Percentiles rank a stretch among this genome's conserved stretches.
These are phyloP conservation scores for Anthracocystis walkeri DNA, from an alignment of 1,284 basidiomycete species.

Conservation along the genomic window DNA sequence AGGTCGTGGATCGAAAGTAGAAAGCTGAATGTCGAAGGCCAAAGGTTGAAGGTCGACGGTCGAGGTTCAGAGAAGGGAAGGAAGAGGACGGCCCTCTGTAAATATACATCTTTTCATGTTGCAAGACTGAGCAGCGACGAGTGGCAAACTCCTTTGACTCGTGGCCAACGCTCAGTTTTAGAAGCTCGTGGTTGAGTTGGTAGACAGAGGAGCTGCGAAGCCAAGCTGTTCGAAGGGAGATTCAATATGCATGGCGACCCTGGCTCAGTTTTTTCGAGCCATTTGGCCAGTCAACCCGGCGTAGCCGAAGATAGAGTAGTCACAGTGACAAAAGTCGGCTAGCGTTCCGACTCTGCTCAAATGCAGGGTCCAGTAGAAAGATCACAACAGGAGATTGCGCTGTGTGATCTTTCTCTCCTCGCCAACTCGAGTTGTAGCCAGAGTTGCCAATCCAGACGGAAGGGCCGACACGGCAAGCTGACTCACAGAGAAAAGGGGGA, in stretches of 20 bases:
- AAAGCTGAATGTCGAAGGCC: too few species aligned
- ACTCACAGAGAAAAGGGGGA: background rate
- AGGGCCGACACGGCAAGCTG: background rate
- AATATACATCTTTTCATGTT: too few species aligned
- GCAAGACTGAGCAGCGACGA: too few species aligned
- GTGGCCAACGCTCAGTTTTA: too few species aligned
- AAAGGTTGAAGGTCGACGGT: too few species aligned
- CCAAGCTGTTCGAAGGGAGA: background rate
- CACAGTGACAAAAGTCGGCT: constrained; percentile 1
- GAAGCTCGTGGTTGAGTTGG: too few species aligned
- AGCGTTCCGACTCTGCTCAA: background rate
- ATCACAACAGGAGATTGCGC: background rate
- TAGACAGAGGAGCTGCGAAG: too few species aligned
- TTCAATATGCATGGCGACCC: constrained; percentile 19
- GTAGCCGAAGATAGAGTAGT: background rate
- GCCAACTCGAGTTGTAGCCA: too few species aligned
- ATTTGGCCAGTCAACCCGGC: constrained; percentile 7
- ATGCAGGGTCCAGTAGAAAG: constrained; percentile 8
- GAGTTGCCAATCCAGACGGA: background rate
- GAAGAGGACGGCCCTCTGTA: too few species aligned
- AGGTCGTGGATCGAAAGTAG: too few species aligned
- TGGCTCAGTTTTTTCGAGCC: background rate
- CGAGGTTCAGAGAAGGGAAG: too few species aligned
- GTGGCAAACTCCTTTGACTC: too few species aligned
- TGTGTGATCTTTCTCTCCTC: background rate